Base-by-base conservation (phyloP, 495 filamentous ascomycete species). In the Xylaria bambusicola region DNA sequence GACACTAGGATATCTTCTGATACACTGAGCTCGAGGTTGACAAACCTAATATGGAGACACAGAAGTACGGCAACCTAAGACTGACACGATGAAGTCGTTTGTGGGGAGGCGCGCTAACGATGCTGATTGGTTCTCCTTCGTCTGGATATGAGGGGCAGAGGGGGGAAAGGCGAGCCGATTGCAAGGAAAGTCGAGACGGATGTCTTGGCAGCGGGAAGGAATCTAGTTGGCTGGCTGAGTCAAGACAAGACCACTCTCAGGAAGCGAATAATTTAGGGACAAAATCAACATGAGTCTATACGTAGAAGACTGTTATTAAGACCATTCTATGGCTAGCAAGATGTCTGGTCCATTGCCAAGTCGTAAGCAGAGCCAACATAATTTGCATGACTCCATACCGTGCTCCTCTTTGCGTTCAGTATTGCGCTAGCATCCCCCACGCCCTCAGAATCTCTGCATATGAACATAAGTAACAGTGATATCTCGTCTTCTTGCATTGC, bases 41-140 rank as follows among this genome's bases (percentile, higher is more conserved):
- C 29, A 17, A 50, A 9, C 17, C n/a, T 20, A 13, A 6, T 1
- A n/a, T 50, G 17, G n/a, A n/a, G n/a, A n/a, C n/a, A n/a, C n/a
- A n/a, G n/a, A n/a, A n/a, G n/a, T n/a, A 50, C 17, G 24, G 20
- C 20, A 38, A 23, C 13, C 7, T 6, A 10, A 17, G 35, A 40
- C 12, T 6, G 8, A 48, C 33, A 27, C 15, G 10, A 40, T 26
- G 13, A 33, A 33, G 31, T 13, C 20, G 24, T 36, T 48, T 7
- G 29, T 57, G 54, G 54, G 9, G 20, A 17, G 1, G 42, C 42
- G 54, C 54, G 54, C 13, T 26, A 57, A 46, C 18, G 42, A 40
- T 3, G 29, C 27, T 48, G 42, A 48, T 57, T 57, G 42, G 54
- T 13, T 26, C 10, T 2, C 7, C 0, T 6, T 27, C 33, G 6